Evolutionary conservation across 2,329 filamentous ascomycete species (phyloP).

Genomic region (Rhexocercosporidium sp.): DNA sequence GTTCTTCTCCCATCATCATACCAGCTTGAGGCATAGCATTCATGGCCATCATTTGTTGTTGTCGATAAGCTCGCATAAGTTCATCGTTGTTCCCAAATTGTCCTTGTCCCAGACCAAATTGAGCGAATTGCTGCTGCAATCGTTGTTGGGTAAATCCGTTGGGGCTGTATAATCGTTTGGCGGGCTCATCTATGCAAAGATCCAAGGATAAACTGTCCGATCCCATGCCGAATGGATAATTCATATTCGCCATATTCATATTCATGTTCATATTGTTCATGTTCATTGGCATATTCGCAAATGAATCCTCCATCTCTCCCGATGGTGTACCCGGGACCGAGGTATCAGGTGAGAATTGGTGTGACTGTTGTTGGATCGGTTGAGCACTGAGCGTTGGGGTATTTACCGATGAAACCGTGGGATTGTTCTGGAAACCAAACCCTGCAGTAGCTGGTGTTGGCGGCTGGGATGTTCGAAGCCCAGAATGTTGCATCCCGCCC

Average conservation of each 20-base stretch:
- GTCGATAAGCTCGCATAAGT: slow-evolving; percentile 69
- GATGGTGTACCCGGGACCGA: slow-evolving; percentile 73
- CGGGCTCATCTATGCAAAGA: slow-evolving; percentile 85
- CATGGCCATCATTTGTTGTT: slow-evolving; percentile 57
- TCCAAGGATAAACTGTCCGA: slow-evolving; percentile 60
- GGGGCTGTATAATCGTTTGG: slow-evolving; percentile 89
- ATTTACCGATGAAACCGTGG: slow-evolving; percentile 95
- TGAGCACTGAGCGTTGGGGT: slow-evolving; percentile 88
- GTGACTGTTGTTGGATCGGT: slow-evolving; percentile 62
- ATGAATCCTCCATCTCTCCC: slow-evolving; percentile 78
- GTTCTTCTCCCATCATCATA: slow-evolving; percentile 77
- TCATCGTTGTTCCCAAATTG: slow-evolving; percentile 69
- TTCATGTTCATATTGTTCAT: slow-evolving; percentile 64
- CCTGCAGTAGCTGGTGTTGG: slow-evolving; percentile 79
- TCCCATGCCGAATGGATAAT: slow-evolving; percentile 42
- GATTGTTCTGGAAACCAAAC: slow-evolving; percentile 87
- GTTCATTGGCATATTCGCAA: slow-evolving; percentile 65
- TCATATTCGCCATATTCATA: slow-evolving; percentile 52
- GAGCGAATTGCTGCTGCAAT: slow-evolving; percentile 71
- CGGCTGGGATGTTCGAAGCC: slow-evolving; percentile 83
- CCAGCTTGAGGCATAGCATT: slow-evolving; percentile 45
- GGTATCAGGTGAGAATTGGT: slow-evolving; percentile 57
- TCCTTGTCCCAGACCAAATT: slow-evolving; percentile 72
- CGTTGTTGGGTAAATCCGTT: slow-evolving; percentile 71
- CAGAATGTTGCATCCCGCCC: slow-evolving; percentile 71